Percentiles rank a stretch among this genome's conserved stretches.
These are phyloP conservation scores for Pseudogymnoascus sp. DNA, from an alignment of 2,329 filamentous ascomycete species.

Conservation along the genomic window DNA sequence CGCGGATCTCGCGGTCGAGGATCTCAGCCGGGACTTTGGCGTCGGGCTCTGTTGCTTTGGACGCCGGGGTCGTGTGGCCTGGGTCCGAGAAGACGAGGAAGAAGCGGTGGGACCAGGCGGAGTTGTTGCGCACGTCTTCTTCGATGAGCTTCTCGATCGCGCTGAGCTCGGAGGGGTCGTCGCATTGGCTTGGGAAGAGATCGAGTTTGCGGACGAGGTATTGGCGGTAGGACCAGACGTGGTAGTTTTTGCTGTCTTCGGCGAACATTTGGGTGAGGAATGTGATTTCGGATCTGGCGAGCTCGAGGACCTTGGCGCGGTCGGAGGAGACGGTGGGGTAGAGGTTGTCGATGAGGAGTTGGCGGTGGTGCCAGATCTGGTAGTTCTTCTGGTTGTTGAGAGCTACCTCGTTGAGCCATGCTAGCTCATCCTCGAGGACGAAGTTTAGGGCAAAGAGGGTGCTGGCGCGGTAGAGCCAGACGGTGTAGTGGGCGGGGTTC, in stretches of 20 bases:
- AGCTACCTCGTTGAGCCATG: slow-evolving; percentile 80
- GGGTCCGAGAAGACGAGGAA: slow-evolving; percentile 75
- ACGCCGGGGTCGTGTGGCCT: slow-evolving; percentile 38
- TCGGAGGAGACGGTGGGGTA: slow-evolving; percentile 53
- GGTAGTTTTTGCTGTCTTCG: slow-evolving; percentile 92
- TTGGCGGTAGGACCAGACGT: slow-evolving; percentile 95
- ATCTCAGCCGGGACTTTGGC: slow-evolving; percentile 52
- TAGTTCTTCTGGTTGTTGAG: slow-evolving; percentile 91
- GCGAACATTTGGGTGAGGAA: slow-evolving; percentile 78
- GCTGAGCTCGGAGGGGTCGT: slow-evolving; percentile 50
- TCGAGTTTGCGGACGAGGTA: slow-evolving; percentile 58
- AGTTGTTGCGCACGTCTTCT: slow-evolving; percentile 87
- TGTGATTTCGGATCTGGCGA: slow-evolving; percentile 59
- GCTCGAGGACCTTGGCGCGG: slow-evolving; percentile 44
- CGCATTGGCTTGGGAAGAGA: slow-evolving; percentile 57
- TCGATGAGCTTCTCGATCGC: slow-evolving; percentile 67
- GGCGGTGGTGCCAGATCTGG: slow-evolving; percentile 84
- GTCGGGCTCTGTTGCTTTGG: slow-evolving; percentile 45
- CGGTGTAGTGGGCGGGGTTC: slow-evolving; percentile 97
- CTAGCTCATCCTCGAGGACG: slow-evolving; percentile 49
- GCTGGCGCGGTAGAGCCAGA: slow-evolving; percentile 91
- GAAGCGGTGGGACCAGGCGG: slow-evolving; percentile 95
- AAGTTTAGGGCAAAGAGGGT: slow-evolving; percentile 56
- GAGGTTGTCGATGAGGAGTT: slow-evolving; percentile 55
- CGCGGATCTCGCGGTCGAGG: slow-evolving; percentile 68